Base-by-base conservation (phyloP, 495 filamentous ascomycete species). In the Glarea lozoyensis region DNA sequence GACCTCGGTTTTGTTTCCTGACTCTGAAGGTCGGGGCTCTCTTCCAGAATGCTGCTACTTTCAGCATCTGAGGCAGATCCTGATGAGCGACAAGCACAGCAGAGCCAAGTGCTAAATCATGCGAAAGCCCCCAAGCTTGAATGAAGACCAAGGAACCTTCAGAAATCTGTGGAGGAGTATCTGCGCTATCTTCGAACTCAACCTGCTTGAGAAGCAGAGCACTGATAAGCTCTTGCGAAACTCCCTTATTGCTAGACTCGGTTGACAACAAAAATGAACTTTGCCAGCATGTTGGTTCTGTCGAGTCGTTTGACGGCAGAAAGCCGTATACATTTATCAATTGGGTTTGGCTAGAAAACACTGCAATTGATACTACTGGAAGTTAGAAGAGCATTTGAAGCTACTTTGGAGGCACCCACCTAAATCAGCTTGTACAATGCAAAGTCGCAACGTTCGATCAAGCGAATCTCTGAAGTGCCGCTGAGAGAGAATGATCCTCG, bases 401-500 rank as follows among this genome's bases (percentile, higher is more conserved):
- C n/a, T n/a, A 27, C 11, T 18, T 1, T 9, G 5, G 16, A 18
- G 19, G 13, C 20, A 3, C 51, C 12, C 48, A 58, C 55, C 38
- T 23, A 23, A 17, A 18, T 41, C 45, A 22, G 49, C 36, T 23
- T 34, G 12, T 4, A 50, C 4, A 2, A 44, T 13, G 30, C 46
- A 37, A 37, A 70, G 42, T 38, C 48, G 54, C 37, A 72, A 51
- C 9, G 56, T 60, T 16, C 39, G 47, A 43, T 64, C 60, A 45
- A 52, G 53, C 34, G 34, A 34, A 37, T 66, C 60, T 40, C 61
- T 64, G 42, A 65, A 71, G 56, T 78, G 75, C 2, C 56, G 56
- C 44, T 65, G 69, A 4, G 65, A 67, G 0, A 64, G 25, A 11
- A 54, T 13, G 5, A 51, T 40, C 23, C 47, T 38, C 10, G 24